Evolutionary conservation across 78 protist species (phyloP).

Genomic region (Anaeramoeba flamelloides): DNA sequence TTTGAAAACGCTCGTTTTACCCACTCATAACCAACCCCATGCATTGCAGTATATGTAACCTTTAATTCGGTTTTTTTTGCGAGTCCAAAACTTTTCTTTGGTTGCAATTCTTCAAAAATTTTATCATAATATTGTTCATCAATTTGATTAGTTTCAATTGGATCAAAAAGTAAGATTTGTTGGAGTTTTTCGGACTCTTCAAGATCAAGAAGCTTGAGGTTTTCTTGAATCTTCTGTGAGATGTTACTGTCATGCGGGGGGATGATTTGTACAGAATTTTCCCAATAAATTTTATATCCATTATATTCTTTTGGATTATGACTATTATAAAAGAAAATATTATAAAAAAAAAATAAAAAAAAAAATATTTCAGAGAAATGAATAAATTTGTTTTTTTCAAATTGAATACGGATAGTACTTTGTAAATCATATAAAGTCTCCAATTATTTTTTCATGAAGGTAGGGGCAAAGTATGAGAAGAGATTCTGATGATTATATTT

Average conservation of each 20-base stretch:
- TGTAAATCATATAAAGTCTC: too few relatives aligned
- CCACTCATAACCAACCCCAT: constrained; percentile 82
- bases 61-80: not conserved
- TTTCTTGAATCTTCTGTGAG: constrained; percentile 15
- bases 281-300: constrained; percentile 97
- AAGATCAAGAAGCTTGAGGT: constrained; percentile 25
- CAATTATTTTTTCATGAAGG: too few relatives aligned
- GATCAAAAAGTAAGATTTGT: not conserved
- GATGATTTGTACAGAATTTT: constrained; percentile 64
- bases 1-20: constrained; percentile 22
- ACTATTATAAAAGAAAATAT: too few relatives aligned
- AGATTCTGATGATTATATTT: too few relatives aligned
- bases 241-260: constrained; percentile 46
- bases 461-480: too few relatives aligned
- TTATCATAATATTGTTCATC: constrained; percentile 13
- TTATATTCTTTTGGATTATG: constrained; percentile 54
- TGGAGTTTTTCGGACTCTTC: too few relatives aligned
- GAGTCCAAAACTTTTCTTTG: not conserved
- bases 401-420: too few relatives aligned
- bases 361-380: too few relatives aligned
- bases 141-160: constrained; percentile 3
- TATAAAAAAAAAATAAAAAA: too few relatives aligned
- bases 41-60: constrained; percentile 65
- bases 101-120: not conserved
- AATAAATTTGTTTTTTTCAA: too few relatives aligned